These are phyloP conservation scores for Termitomyces sp. DNA, from an alignment of 768 basidiomycete species.

Conservation along the genomic window DNA sequence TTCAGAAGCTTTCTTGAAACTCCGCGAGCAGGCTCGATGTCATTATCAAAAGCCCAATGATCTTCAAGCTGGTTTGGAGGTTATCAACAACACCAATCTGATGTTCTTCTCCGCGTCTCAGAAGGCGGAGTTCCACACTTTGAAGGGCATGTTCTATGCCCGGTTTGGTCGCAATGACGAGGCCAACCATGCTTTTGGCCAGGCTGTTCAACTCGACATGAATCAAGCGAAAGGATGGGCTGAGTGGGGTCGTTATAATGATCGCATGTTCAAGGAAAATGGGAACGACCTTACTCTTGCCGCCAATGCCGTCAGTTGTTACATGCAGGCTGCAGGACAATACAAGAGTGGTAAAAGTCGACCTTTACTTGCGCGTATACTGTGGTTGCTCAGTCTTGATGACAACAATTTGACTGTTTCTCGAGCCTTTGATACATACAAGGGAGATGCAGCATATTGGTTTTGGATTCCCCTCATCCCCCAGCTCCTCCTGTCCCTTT, in stretches of 20 bases:
- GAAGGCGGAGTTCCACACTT: conserved; percentile 97
- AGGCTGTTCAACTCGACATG: conserved; percentile 96
- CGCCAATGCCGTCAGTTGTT: conserved; percentile 92
- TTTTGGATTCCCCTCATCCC: conserved; percentile 99
- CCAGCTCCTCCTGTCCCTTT: conserved; percentile 85
- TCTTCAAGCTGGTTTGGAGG: conserved; percentile 90
- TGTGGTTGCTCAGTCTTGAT: conserved; percentile 97
- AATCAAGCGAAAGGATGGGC: conserved; percentile 95
- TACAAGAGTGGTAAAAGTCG: conserved; percentile 94
- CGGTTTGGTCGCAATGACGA: conserved; percentile 83
- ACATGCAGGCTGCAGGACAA: conserved; percentile 92
- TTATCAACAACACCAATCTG: conserved; percentile 99
- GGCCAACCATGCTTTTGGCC: conserved; percentile 86
- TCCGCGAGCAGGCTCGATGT: conserved; percentile 96
- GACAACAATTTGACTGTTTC: conserved; percentile 68
- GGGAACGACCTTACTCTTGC: conserved; percentile 72
- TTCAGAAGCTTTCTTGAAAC: conserved; percentile 97
- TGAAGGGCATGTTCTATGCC: conserved; percentile 98
- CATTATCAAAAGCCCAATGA: conserved; percentile 96
- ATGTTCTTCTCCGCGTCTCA: conserved; percentile 94
- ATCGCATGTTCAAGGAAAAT: conserved; percentile 86
- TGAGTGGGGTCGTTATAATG: conserved; percentile 94
- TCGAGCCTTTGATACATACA: conserved; percentile 88
- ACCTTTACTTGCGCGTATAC: conserved; percentile 82
- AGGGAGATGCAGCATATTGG: conserved; percentile 96